Percentiles rank a stretch among this genome's conserved stretches.
These are phyloP conservation scores for Tuber melanosporum DNA, from an alignment of 495 filamentous ascomycete species.

Conservation along the genomic window DNA sequence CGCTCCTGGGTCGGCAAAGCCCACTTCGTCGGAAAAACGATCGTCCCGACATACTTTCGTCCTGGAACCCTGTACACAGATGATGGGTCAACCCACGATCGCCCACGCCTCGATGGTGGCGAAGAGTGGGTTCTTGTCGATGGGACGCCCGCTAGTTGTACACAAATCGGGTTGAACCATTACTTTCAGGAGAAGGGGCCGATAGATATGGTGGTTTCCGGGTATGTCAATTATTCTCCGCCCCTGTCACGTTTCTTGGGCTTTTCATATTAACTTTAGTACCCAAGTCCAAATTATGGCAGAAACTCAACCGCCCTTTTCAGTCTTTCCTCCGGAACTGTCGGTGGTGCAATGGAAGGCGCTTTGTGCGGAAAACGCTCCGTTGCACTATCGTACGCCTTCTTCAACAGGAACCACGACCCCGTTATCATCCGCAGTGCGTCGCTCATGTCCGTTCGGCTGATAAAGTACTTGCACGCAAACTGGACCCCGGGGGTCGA, in stretches of 20 bases:
- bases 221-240: constrained; percentile 37
- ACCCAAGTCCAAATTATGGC: constrained; percentile 70
- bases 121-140: constrained; percentile 94
- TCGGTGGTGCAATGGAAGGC: constrained; percentile 87
- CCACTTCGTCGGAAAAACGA: constrained; percentile 77
- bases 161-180: constrained; percentile 81
- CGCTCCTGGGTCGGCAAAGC: constrained; percentile 98
- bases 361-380: constrained; percentile 71
- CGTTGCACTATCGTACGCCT: constrained; percentile 82
- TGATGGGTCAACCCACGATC: constrained; percentile 59
- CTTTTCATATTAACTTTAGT: background rate
- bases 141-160: constrained; percentile 78
- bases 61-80: constrained; percentile 56
- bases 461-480: constrained; percentile 68
- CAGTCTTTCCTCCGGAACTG: constrained; percentile 77
- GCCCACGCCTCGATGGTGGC: constrained; percentile 50
- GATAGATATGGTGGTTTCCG: constrained; percentile 79
- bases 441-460: constrained; percentile 57
- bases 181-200: constrained; percentile 73
- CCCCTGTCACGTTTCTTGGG: background rate
- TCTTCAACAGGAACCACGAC: constrained; percentile 73
- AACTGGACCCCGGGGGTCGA: constrained; percentile 73
- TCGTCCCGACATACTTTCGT: constrained; percentile 87
- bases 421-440: constrained; percentile 69
- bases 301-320: constrained; percentile 90